Percentiles rank a stretch among this genome's conserved stretches.
Evolutionary conservation across 169 alveolate genomes (phyloP).

Genomic region (Eimeria maxima): DNA sequence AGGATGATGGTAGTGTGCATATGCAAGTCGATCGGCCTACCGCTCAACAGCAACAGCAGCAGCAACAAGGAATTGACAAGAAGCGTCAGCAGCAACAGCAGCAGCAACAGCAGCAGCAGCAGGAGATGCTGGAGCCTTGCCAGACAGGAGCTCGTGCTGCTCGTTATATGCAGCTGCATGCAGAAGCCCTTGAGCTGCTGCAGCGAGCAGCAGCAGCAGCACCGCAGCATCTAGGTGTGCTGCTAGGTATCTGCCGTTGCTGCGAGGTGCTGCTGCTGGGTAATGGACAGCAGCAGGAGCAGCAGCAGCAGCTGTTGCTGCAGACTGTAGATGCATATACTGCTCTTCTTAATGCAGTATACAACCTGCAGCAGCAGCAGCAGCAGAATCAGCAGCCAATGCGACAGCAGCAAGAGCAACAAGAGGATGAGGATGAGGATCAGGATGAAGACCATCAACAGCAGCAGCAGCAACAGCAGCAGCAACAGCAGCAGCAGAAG

Average conservation of each 20-base stretch:
- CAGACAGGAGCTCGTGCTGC: neutral
- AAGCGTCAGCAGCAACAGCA: slow-evolving; percentile 46
- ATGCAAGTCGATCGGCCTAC: neutral
- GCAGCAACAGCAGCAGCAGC: slow-evolving; percentile 61
- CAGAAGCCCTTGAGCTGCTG: slow-evolving; percentile 27
- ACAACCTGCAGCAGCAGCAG: neutral
- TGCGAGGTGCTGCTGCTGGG: slow-evolving; percentile 29
- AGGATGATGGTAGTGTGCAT: neutral
- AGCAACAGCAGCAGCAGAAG: no score
- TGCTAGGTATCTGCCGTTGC: slow-evolving; percentile 25
- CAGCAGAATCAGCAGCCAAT: neutral
- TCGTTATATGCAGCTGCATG: neutral
- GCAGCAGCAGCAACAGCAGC: no score
- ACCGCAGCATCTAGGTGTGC: neutral
- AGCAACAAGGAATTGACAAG: neutral
- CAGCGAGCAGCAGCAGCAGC: slow-evolving; percentile 6
- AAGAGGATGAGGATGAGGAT: no score
- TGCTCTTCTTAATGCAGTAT: neutral
- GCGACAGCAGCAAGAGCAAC: slow-evolving; percentile 24
- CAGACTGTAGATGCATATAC: neutral
- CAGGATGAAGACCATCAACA: no score
- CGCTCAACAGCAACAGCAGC: no score
- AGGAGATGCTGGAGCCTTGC: neutral
- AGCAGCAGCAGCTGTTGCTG: slow-evolving; percentile 22
- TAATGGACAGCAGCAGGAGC: neutral